Evolutionary conservation across 257 asterid genomes (phyloP), one percentile per base, ranked within the genome.

Genomic region (Plantago major): DNA sequence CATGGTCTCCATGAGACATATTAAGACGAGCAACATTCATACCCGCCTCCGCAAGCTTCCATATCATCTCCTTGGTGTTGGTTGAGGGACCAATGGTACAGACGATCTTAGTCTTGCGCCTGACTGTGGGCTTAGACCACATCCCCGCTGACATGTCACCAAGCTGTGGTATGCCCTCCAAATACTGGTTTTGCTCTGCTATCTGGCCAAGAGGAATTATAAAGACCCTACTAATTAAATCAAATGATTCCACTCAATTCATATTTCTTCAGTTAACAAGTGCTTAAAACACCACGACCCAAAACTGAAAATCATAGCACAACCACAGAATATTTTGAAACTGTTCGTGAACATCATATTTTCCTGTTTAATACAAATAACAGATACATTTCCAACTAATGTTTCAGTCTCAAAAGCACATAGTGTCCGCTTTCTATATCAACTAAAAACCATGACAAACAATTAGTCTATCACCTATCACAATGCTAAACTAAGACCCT

Each of bases 1-100:
- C 83, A 78, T 93, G 99, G 77, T 93, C 99, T 50, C 97, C 99
- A 52, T 89, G 97, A 55, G 99, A 93, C 99, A 93, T 93, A 63
- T 93, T 93, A 59, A 93, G 73, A 61, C 96, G 95, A 16, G 99
- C 99, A 71, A 93, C 95, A 63, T 93, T 93, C 97, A 93, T 93
- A 70, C 99, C 99, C 68, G 95, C 94, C 80, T 93, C 99, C 22
- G 99, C 97, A 64, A 93, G 80, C 74, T 93, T 93, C 99, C 99
- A 93, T 62, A 93, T 93, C 96, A 87, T 87, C 71, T 93, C 99
- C 71, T 62, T 77, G 28, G 99, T 80, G 81, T 93, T 64, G 46
- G 97, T 84, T 46, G 99, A 93, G 45, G 97, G 99, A 50, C 99
- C 99, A 66, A 93, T 93, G 2, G 99, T 93, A 82, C 99, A 93